A percentile compares a stretch with the other conserved stretches of the same genome.
phyloP scores from a whole-genome alignment of 2,329 filamentous ascomycete genomes.

The Fusarium scirpi region DNA sequence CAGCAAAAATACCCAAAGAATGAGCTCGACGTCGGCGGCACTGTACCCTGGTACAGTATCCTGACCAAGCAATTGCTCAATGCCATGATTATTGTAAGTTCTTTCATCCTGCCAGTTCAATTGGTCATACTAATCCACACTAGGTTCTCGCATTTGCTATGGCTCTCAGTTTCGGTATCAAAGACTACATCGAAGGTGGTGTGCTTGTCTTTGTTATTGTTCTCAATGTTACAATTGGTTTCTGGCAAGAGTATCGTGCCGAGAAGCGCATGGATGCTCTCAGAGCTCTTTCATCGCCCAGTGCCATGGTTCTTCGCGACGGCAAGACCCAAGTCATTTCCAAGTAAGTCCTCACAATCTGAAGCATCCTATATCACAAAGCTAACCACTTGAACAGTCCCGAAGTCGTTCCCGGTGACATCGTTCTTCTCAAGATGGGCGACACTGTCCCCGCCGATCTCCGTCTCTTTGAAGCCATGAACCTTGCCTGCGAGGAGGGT shows the following conservation, averaged over 20 bases:
- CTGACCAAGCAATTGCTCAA: constrained; percentile 79
- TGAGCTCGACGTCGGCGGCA: constrained; percentile 75
- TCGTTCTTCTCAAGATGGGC: constrained; percentile 75
- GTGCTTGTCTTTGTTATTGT: constrained; percentile 75
- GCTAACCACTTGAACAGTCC: constrained; percentile 55
- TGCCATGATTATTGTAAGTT: constrained; percentile 77
- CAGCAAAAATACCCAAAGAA: constrained; percentile 73
- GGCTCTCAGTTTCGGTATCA: constrained; percentile 75
- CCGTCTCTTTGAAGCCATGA: constrained; percentile 78
- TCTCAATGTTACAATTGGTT: constrained; percentile 77
- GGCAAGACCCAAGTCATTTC: constrained; percentile 68
- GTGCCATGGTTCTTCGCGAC: constrained; percentile 70
- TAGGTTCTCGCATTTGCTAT: constrained; percentile 83
- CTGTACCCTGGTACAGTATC: constrained; percentile 78
- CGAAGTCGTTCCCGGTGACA: constrained; percentile 78
- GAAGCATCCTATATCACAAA: not conserved
- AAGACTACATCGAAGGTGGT: constrained; percentile 75
- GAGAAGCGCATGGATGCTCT: constrained; percentile 76
- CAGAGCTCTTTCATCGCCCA: constrained; percentile 71
- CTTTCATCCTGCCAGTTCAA: not conserved
- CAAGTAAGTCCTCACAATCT: constrained; percentile 59
- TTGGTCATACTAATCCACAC: constrained; percentile 1
- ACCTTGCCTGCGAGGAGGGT: constrained; percentile 82
- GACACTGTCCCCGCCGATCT: constrained; percentile 82
- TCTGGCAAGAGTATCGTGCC: constrained; percentile 72